Conservation (phyloP, 1,139 yeast genomes). For the Saccharomycopsis crataegensis region DNA sequence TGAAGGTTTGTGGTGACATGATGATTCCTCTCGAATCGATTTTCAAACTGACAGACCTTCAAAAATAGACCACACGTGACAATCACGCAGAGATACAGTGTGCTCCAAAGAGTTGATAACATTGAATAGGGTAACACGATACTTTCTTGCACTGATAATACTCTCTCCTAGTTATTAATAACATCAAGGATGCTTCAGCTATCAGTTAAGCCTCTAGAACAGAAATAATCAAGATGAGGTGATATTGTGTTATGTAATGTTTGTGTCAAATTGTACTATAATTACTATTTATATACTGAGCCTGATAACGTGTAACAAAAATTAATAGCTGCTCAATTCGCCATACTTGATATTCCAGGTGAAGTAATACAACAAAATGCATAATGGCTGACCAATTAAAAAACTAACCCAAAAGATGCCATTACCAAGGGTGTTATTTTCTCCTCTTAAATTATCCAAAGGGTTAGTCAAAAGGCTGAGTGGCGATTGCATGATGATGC, state of each 20-base stretch:
- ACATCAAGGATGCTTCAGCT: too few relatives aligned
- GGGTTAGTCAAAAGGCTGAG: constrained; percentile 34
- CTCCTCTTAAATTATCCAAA: constrained; percentile 32
- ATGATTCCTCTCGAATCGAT: too few relatives aligned
- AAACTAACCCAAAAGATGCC: constrained; percentile 39
- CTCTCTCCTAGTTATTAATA: too few relatives aligned
- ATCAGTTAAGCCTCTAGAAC: too few relatives aligned
- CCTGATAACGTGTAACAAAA: neutral
- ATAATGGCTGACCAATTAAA: constrained; percentile 39
- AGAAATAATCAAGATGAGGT: neutral
- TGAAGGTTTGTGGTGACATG: too few relatives aligned
- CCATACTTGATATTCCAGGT: constrained; percentile 35
- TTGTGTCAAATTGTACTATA: neutral
- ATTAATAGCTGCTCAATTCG: constrained; percentile 16
- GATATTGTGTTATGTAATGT: neutral
- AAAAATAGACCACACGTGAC: too few relatives aligned
- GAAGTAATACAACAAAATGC: constrained; percentile 35
- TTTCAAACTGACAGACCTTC: too few relatives aligned
- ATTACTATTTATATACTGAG: neutral
- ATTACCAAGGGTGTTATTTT: constrained; percentile 35
- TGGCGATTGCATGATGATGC: constrained; percentile 37
- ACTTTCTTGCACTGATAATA: too few relatives aligned
- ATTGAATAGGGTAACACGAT: too few relatives aligned
- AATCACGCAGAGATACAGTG: too few relatives aligned
- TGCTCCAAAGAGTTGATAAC: too few relatives aligned